phyloP scores from a whole-genome alignment of 306 rosid genomes.

The Gillenia trifoliata region DNA sequence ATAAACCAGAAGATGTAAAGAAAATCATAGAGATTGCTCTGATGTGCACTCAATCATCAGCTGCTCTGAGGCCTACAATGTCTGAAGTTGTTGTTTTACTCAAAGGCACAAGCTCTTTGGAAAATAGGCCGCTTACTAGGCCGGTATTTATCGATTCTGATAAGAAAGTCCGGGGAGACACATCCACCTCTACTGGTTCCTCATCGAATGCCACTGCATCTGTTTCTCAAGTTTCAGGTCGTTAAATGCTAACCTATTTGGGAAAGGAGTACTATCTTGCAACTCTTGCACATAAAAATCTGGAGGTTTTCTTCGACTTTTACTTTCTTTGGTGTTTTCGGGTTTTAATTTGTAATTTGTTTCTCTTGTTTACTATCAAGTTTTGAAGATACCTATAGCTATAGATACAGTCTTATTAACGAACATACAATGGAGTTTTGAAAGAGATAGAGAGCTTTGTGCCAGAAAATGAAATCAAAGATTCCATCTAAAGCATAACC shows the following conservation, averaged over 20 bases:
- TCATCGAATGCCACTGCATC: slow-evolving; percentile 64
- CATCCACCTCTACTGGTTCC: slow-evolving; percentile 45
- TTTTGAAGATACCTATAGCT: too few species aligned
- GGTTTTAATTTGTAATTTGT: too few species aligned
- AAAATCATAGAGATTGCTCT: slow-evolving; percentile 46
- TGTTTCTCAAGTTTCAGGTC: slow-evolving; percentile 31
- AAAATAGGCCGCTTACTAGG: slow-evolving; percentile 34
- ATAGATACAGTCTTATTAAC: too few species aligned
- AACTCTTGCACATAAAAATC: neutral
- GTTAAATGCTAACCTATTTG: slow-evolving; percentile 16
- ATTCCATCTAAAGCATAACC: too few species aligned
- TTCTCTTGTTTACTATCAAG: too few species aligned
- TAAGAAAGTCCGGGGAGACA: slow-evolving; percentile 21
- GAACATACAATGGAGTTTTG: too few species aligned
- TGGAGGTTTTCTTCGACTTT: neutral
- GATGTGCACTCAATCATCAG: slow-evolving; percentile 56
- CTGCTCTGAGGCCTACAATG: slow-evolving; percentile 59
- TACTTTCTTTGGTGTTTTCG: neutral
- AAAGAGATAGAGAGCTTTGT: too few species aligned
- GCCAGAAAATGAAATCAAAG: too few species aligned
- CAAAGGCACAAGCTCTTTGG: slow-evolving; percentile 31
- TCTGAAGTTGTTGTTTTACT: slow-evolving; percentile 53
- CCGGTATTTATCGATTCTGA: slow-evolving; percentile 55
- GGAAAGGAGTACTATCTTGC: neutral
- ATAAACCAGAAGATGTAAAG: slow-evolving; percentile 47